Conservation (phyloP, 768 basidiomycete genomes). For the Russula virescens region DNA sequence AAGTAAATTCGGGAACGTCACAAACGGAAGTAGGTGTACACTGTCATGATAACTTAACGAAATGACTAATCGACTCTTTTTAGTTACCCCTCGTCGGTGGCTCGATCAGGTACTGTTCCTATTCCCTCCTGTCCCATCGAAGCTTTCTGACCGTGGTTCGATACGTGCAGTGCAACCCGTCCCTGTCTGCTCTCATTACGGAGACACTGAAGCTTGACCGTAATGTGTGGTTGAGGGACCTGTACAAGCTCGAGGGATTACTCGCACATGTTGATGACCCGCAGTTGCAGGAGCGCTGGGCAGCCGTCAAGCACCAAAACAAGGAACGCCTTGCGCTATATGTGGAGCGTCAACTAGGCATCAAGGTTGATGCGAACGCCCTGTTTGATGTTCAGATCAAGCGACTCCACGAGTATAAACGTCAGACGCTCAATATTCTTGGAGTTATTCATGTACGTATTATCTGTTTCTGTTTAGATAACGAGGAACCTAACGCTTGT, state of each 20-base stretch:
- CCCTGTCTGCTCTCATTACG: slow-evolving; percentile 79
- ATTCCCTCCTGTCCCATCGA: not conserved
- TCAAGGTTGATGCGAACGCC: slow-evolving; percentile 66
- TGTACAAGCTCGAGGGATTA: slow-evolving; percentile 72
- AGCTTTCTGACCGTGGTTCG: slow-evolving; percentile 26
- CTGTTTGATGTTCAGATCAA: slow-evolving; percentile 93
- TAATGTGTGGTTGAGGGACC: slow-evolving; percentile 79
- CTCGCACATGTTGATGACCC: slow-evolving; percentile 66
- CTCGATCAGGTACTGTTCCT: slow-evolving; percentile 57
- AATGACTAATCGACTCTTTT: not conserved
- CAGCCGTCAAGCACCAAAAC: slow-evolving; percentile 80
- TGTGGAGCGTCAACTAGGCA: slow-evolving; percentile 64
- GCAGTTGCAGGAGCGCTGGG: slow-evolving; percentile 75
- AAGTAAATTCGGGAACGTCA: slow-evolving; percentile 90
- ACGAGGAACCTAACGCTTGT: not conserved
- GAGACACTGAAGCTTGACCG: slow-evolving; percentile 70
- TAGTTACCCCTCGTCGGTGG: slow-evolving; percentile 91
- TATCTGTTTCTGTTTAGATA: too few species aligned
- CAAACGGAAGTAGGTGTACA: slow-evolving; percentile 69
- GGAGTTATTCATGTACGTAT: slow-evolving; percentile 73
- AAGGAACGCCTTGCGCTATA: slow-evolving; percentile 82
- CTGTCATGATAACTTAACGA: not conserved
- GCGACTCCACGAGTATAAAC: slow-evolving; percentile 93
- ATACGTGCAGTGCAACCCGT: slow-evolving; percentile 67
- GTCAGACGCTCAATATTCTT: slow-evolving; percentile 92